These are phyloP conservation scores for Blakeslea trispora DNA, from an alignment of 371 early-diverging fungal genomes.

Conservation along the genomic window DNA sequence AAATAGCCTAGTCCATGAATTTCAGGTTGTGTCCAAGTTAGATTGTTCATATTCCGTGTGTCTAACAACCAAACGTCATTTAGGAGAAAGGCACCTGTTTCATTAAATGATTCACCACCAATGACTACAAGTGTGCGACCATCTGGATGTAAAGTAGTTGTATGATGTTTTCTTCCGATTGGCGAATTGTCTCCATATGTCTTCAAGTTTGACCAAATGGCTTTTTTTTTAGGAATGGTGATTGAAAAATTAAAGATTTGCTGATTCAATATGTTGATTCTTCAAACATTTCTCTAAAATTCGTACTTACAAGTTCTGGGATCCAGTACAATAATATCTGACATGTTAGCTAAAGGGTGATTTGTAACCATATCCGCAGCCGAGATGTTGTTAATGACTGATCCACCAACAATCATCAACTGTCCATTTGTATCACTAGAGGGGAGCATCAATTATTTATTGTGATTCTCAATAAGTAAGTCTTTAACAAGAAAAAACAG, in stretches of 20 bases:
- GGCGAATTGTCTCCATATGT: conserved; percentile 19
- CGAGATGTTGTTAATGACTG: conserved; percentile 15
- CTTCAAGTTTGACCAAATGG: conserved; percentile 18
- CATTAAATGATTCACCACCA: conserved; percentile 29
- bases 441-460: too few relatives aligned
- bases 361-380: conserved; percentile 20
- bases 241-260: too few relatives aligned
- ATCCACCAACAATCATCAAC: conserved; percentile 25
- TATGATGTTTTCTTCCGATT: conserved; percentile 26
- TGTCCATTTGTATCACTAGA: conserved; percentile 33
- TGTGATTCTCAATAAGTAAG: too few relatives aligned
- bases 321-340: conserved; percentile 26
- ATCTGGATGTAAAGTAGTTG: conserved; percentile 29
- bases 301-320: conserved; percentile 31
- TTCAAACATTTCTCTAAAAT: too few relatives aligned
- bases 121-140: conserved; percentile 27
- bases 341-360: conserved; percentile 25
- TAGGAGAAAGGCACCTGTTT: conserved; percentile 16
- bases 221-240: too few relatives aligned
- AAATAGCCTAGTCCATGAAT: conserved; percentile 16
- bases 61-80: conserved; percentile 29
- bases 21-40: conserved; percentile 14
- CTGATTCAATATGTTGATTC: too few relatives aligned
- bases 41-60: conserved; percentile 13
- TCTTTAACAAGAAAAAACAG: too few relatives aligned